A percentile compares a stretch with the other conserved stretches of the same genome.
These are phyloP conservation scores for Lignosus rhinocerotis DNA, from an alignment of 1,284 basidiomycete genomes.

Conservation along the genomic window DNA sequence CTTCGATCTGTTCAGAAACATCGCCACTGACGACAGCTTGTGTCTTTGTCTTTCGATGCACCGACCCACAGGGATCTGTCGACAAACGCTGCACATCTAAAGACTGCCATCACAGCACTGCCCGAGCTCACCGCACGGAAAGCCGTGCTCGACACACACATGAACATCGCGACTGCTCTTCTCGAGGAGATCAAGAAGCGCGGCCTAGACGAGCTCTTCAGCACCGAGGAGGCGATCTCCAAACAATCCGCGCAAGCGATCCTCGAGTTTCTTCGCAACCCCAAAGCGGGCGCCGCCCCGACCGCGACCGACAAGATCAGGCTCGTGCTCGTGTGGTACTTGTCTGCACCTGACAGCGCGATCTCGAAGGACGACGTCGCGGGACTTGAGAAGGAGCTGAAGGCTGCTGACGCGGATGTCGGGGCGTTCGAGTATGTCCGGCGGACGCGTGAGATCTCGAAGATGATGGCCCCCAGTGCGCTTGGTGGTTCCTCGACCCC, in stretches of 20 bases:
- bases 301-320: constrained; percentile 88
- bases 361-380: constrained; percentile 85
- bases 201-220: constrained; percentile 95
- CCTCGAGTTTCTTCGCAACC: constrained; percentile 78
- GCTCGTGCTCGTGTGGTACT: constrained; percentile 91
- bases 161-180: constrained; percentile 98
- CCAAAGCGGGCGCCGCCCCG: constrained; percentile 65
- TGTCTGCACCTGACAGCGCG: constrained; percentile 80
- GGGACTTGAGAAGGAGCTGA: constrained; percentile 87
- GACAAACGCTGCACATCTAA: constrained; percentile 92
- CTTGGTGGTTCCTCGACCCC: constrained; percentile 74
- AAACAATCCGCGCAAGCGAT: constrained; percentile 86
- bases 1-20: neutral
- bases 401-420: constrained; percentile 78
- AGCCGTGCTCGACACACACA: constrained; percentile 95
- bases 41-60: neutral
- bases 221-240: constrained; percentile 88
- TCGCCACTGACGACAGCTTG: neutral
- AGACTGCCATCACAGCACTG: constrained; percentile 97
- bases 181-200: constrained; percentile 96
- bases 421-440: constrained; percentile 92
- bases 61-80: constrained; percentile 74
- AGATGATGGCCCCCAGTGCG: constrained; percentile 65
- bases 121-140: constrained; percentile 97
- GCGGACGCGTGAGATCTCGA: constrained; percentile 86